phyloP scores from a whole-genome alignment of 805 yeast species.

The Candida tibetensis region DNA sequence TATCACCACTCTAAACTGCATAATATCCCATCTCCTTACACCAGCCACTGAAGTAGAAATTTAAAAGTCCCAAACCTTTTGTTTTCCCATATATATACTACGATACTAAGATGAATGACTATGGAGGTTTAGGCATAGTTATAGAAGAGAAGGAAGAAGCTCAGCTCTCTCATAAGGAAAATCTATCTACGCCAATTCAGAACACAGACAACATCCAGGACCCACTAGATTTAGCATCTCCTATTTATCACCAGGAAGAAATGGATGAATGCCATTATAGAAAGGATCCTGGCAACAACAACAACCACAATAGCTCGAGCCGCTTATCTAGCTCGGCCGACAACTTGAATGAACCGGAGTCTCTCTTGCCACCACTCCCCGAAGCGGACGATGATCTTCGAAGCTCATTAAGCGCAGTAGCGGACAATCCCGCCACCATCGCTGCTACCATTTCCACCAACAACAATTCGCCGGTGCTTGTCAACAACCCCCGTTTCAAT shows the following conservation, averaged over 20 bases:
- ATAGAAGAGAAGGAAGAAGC: conserved; percentile 25
- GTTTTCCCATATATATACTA: too few relatives aligned
- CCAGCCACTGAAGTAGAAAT: too few relatives aligned
- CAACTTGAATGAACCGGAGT: conserved; percentile 8
- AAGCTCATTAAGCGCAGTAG: neutral
- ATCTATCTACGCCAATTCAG: conserved; percentile 2
- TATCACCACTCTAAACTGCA: too few relatives aligned
- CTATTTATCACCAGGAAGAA: neutral
- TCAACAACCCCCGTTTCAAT: conserved; percentile 6
- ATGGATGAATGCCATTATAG: neutral
- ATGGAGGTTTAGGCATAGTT: conserved; percentile 31
- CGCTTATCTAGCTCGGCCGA: neutral
- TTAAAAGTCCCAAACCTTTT: too few relatives aligned
- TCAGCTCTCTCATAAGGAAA: conserved; percentile 1
- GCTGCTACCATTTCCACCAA: conserved; percentile 1
- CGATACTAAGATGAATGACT: conserved; percentile 11
- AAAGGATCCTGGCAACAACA: neutral
- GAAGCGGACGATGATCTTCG: conserved; percentile 9
- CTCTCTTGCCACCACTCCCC: conserved; percentile 25
- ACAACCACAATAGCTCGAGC: too few relatives aligned
- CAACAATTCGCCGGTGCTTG: conserved; percentile 5
- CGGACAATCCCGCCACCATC: conserved; percentile 4
- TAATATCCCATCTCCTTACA: too few relatives aligned
- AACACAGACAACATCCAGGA: neutral
- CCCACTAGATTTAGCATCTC: neutral